Evolutionary conservation across 768 basidiomycete species (phyloP).

Genomic region (Naganishia onofrii): DNA sequence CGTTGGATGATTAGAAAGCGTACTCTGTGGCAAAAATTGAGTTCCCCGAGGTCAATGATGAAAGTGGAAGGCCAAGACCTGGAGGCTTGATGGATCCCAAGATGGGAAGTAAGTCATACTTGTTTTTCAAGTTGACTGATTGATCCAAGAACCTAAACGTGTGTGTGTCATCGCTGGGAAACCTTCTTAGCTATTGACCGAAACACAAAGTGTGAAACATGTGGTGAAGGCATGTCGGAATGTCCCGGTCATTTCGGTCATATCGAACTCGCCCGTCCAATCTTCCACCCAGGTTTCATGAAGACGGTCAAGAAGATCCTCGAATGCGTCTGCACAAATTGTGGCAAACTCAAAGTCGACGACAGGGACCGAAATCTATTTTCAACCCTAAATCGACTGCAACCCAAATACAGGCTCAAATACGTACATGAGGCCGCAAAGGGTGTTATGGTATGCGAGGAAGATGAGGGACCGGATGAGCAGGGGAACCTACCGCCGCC

Average conservation of each 20-base stretch:
- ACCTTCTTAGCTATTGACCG: conserved; percentile 45
- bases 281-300: conserved; percentile 96
- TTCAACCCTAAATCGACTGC: conserved; percentile 22
- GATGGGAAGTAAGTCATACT: conserved; percentile 67
- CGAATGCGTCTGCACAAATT: conserved; percentile 97
- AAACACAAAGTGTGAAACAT: conserved; percentile 91
- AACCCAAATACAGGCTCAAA: conserved; percentile 51
- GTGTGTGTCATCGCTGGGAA: conserved; percentile 24
- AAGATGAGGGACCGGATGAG: conserved; percentile 77
- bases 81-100: conserved; percentile 97
- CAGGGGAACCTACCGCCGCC: conserved; percentile 57
- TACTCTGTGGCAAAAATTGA: conserved; percentile 98
- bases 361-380: conserved; percentile 47
- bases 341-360: conserved; percentile 95
- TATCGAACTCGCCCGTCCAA: conserved; percentile 93
- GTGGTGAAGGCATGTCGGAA: conserved; percentile 99
- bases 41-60: conserved; percentile 98
- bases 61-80: conserved; percentile 80
- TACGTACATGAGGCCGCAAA: conserved; percentile 47
- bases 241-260: conserved; percentile 99
- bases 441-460: conserved; percentile 67
- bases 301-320: conserved; percentile 99
- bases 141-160: conserved; percentile 2
- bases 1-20: conserved; percentile 70
- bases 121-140: conserved; percentile 1